These are phyloP conservation scores for Kodamaea hsintzibuensis DNA, from an alignment of 805 yeast species.

Conservation along the genomic window DNA sequence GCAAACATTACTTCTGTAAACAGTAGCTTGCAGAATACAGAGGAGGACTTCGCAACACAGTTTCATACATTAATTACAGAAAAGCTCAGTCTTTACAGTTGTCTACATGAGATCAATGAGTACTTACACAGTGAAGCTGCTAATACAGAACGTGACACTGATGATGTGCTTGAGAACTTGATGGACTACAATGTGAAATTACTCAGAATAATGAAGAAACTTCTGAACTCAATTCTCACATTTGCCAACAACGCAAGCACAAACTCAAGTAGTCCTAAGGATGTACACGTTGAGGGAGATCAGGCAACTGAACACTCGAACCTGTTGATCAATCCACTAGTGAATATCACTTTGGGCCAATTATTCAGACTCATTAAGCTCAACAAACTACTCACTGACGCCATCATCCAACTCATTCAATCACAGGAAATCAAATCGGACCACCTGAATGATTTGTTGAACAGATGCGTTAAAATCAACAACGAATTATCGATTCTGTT, in stretches of 20 bases:
- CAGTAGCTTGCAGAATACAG: background rate
- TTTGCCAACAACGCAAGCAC: constrained; percentile 33
- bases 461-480: constrained; percentile 35
- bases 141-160: constrained; percentile 11
- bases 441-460: constrained; percentile 26
- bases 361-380: constrained; percentile 36
- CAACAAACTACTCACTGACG: constrained; percentile 36
- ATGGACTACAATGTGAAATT: constrained; percentile 42
- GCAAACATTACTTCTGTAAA: background rate
- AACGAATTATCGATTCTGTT: constrained; percentile 37
- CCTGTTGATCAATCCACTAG: constrained; percentile 28
- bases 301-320: background rate
- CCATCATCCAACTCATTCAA: constrained; percentile 20
- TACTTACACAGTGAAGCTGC: constrained; percentile 2
- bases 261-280: background rate
- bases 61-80: constrained; percentile 31
- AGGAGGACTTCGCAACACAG: constrained; percentile 13
- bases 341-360: constrained; percentile 36
- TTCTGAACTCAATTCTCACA: constrained; percentile 27
- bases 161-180: constrained; percentile 26
- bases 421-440: constrained; percentile 7
- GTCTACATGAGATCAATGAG: constrained; percentile 32
- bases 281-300: background rate
- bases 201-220: constrained; percentile 37
- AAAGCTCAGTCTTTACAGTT: constrained; percentile 39